Evolutionary conservation across 1,284 basidiomycete species (phyloP).

Genomic region (Gomphus sp.): DNA sequence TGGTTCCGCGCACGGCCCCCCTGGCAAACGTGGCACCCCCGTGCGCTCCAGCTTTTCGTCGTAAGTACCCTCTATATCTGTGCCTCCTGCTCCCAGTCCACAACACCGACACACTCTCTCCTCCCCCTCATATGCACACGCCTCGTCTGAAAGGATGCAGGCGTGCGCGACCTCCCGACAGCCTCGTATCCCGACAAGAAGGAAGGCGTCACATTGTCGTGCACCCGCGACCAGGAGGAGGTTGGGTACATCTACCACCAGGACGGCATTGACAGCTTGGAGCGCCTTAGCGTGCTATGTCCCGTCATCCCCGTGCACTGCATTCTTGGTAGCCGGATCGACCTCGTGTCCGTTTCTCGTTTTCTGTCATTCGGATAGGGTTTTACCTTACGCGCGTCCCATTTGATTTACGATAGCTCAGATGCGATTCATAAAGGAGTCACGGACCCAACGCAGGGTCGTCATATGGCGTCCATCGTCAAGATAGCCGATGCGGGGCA

Average conservation of each 20-base stretch:
- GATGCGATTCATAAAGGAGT: too few relatives aligned
- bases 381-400: too few relatives aligned
- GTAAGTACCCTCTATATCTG: slow-evolving; percentile 8
- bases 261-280: slow-evolving; percentile 7
- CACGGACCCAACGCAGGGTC: too few relatives aligned
- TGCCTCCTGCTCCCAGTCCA: too few relatives aligned
- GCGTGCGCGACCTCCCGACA: slow-evolving; percentile 36
- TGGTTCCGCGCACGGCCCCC: slow-evolving; percentile 4
- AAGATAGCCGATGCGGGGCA: too few relatives aligned
- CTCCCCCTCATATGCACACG: background rate
- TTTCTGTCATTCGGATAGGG: too few relatives aligned
- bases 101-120: too few relatives aligned
- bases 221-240: slow-evolving; percentile 35
- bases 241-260: slow-evolving; percentile 24
- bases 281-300: slow-evolving; percentile 10
- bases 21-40: slow-evolving; percentile 16
- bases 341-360: background rate
- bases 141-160: slow-evolving; percentile 24
- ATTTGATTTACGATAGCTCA: too few relatives aligned
- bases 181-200: slow-evolving; percentile 31
- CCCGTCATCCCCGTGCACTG: slow-evolving; percentile 11
- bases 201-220: slow-evolving; percentile 42
- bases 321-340: slow-evolving; percentile 4
- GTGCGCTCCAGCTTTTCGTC: slow-evolving; percentile 14
- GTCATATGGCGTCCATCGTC: too few relatives aligned